Conservation (phyloP, 2,329 filamentous ascomycete species). For the Alternaria sp. region DNA sequence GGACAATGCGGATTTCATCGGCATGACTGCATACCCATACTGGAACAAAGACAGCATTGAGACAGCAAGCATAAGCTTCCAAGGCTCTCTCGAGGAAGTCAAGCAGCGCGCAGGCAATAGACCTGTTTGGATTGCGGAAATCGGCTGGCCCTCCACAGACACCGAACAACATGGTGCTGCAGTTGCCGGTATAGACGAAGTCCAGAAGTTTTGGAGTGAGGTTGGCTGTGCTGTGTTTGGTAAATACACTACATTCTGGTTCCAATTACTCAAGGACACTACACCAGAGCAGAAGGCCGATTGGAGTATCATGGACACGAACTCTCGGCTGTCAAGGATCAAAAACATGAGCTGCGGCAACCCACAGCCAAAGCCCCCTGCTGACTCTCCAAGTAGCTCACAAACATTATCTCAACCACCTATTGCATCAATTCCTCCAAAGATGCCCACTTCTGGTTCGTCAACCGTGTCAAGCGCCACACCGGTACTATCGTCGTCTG, state of each 20-base stretch:
- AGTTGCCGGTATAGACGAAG: constrained; percentile 30
- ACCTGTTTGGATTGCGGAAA: constrained; percentile 49
- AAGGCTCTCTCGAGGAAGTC: constrained; percentile 30
- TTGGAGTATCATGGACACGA: constrained; percentile 38
- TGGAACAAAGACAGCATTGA: constrained; percentile 46
- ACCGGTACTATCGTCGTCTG: neutral
- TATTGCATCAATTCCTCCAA: neutral
- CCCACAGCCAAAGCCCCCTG: neutral
- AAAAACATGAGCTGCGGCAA: constrained; percentile 33
- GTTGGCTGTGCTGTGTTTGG: constrained; percentile 45
- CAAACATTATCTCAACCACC: neutral
- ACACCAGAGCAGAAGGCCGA: constrained; percentile 30
- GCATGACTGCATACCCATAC: constrained; percentile 48
- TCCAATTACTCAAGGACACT: constrained; percentile 40
- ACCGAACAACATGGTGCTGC: constrained; percentile 18
- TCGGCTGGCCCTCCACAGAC: constrained; percentile 44
- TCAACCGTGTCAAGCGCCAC: neutral
- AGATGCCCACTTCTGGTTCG: neutral
- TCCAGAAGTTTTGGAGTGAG: constrained; percentile 42
- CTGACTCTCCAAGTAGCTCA: neutral
- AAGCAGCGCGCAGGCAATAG: constrained; percentile 32
- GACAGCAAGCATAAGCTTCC: constrained; percentile 51
- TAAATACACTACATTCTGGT: constrained; percentile 48
- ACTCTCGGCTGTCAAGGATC: constrained; percentile 28
- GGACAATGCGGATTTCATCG: constrained; percentile 45